Conservation (phyloP, 2,329 filamentous ascomycete species). For the Neofusicoccum parvum region DNA sequence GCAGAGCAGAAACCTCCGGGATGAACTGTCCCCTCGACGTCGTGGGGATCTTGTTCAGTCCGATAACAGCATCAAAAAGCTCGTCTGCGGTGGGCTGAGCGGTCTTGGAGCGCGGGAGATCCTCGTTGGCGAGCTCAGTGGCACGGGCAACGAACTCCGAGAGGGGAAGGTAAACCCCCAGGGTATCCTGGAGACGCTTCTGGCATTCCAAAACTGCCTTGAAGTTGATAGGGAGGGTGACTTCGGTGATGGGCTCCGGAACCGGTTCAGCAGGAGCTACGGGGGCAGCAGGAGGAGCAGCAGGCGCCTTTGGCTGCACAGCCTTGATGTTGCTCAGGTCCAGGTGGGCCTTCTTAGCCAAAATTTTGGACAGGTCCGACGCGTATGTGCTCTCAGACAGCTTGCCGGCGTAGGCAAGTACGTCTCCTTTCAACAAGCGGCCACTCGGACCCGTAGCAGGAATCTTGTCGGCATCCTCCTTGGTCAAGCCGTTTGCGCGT, state of each 20-base stretch:
- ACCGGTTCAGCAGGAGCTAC: constrained; percentile 46
- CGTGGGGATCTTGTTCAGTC: constrained; percentile 60
- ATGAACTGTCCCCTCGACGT: constrained; percentile 65
- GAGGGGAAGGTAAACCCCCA: constrained; percentile 80
- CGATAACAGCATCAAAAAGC: constrained; percentile 87
- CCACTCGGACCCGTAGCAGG: constrained; percentile 84
- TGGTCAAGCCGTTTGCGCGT: constrained; percentile 74
- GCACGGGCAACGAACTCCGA: constrained; percentile 86
- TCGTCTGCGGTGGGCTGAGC: constrained; percentile 73
- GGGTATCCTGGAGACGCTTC: constrained; percentile 72
- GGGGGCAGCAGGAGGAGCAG: constrained; percentile 38
- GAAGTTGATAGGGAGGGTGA: constrained; percentile 78
- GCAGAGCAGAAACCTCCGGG: constrained; percentile 65
- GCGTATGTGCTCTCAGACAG: constrained; percentile 71
- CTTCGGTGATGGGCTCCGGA: constrained; percentile 54
- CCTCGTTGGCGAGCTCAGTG: constrained; percentile 82
- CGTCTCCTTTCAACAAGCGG: constrained; percentile 90
- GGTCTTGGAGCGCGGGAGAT: constrained; percentile 69
- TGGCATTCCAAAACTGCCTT: constrained; percentile 78
- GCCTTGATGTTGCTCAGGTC: constrained; percentile 96
- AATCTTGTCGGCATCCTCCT: constrained; percentile 77
- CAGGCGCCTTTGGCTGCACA: constrained; percentile 34
- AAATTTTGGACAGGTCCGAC: constrained; percentile 67
- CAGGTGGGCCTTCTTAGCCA: constrained; percentile 77
- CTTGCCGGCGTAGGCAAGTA: constrained; percentile 83